Percentiles rank a stretch among this genome's conserved stretches.
Evolutionary conservation across 495 filamentous ascomycete genomes (phyloP).

Genomic region (Neurospora sp.): DNA sequence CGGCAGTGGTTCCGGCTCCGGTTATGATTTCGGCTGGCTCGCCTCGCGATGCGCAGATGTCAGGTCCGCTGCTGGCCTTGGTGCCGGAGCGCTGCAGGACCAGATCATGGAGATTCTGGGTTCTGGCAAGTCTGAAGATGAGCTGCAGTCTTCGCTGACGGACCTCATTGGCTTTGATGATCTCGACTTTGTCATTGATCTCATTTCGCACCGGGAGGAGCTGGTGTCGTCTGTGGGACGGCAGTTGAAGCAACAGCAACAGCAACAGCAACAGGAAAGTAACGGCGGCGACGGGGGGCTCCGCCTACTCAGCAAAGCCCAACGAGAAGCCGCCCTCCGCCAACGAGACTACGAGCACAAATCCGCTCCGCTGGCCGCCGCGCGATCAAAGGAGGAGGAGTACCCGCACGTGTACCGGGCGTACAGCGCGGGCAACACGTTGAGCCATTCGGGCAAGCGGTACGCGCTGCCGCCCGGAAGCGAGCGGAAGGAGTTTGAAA

Average conservation of each 20-base stretch:
- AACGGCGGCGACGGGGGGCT: slow-evolving; percentile 32
- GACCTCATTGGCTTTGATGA: slow-evolving; percentile 91
- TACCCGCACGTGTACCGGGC: slow-evolving; percentile 91
- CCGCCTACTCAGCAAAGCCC: slow-evolving; percentile 57
- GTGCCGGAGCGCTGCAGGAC: slow-evolving; percentile 49
- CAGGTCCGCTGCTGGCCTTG: slow-evolving; percentile 48
- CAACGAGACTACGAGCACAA: slow-evolving; percentile 78
- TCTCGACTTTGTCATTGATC: slow-evolving; percentile 75
- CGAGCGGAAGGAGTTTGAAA: slow-evolving; percentile 41
- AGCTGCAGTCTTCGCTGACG: slow-evolving; percentile 78
- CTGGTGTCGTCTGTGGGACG: slow-evolving; percentile 34
- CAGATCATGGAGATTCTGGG: slow-evolving; percentile 61
- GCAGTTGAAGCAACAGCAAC: not conserved
- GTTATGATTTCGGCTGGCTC: slow-evolving; percentile 51
- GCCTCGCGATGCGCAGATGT: slow-evolving; percentile 50
- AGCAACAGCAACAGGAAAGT: slow-evolving; percentile 23
- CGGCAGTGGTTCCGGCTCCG: slow-evolving; percentile 8
- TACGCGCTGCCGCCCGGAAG: slow-evolving; percentile 66
- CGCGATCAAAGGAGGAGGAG: slow-evolving; percentile 46
- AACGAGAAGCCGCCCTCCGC: slow-evolving; percentile 67
- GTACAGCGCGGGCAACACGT: slow-evolving; percentile 70
- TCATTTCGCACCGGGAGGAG: slow-evolving; percentile 62
- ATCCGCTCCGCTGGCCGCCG: slow-evolving; percentile 52
- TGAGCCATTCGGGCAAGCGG: slow-evolving; percentile 62
- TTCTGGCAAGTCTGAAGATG: slow-evolving; percentile 61